Percentiles rank a stretch among this genome's conserved stretches.
Evolutionary conservation across 305 asterid species (phyloP).

Genomic region (Solanum aculeatissimum): DNA sequence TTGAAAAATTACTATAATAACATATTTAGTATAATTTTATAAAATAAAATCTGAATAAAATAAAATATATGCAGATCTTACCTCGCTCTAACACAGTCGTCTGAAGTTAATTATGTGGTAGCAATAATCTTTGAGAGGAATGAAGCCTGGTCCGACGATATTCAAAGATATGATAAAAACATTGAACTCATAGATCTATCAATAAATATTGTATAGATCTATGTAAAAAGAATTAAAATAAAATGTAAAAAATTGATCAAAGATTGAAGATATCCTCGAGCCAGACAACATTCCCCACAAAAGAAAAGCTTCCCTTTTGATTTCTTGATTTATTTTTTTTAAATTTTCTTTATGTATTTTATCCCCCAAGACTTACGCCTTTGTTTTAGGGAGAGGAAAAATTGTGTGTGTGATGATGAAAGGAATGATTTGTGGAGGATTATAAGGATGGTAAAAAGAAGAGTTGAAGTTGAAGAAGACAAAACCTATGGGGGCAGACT

Average conservation of each 20-base stretch:
- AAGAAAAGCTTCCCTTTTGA: neutral
- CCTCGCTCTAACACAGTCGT: neutral
- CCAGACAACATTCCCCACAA: conserved; percentile 27
- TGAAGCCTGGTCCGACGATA: conserved; percentile 99
- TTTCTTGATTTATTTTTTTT: neutral
- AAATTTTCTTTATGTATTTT: neutral
- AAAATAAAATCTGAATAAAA: too few relatives aligned
- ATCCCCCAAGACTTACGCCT: neutral
- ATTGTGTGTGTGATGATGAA: neutral
- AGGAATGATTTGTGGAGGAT: neutral
- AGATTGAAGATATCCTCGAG: conserved; percentile 15
- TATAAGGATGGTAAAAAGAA: neutral
- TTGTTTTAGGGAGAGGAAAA: neutral
- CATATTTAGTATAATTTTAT: too few relatives aligned
- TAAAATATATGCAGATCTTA: neutral
- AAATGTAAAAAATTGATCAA: neutral
- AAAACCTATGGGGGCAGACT: neutral
- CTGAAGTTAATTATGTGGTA: neutral
- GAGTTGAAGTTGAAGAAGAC: neutral
- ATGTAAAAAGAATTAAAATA: neutral
- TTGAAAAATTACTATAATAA: neutral
- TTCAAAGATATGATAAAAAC: conserved; percentile 1
- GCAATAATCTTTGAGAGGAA: conserved; percentile 64
- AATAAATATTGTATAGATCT: conserved; percentile 1
- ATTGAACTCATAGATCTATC: neutral